Evolutionary conservation across 441 rosid species (phyloP).

Genomic region (Croton laevigatus): DNA sequence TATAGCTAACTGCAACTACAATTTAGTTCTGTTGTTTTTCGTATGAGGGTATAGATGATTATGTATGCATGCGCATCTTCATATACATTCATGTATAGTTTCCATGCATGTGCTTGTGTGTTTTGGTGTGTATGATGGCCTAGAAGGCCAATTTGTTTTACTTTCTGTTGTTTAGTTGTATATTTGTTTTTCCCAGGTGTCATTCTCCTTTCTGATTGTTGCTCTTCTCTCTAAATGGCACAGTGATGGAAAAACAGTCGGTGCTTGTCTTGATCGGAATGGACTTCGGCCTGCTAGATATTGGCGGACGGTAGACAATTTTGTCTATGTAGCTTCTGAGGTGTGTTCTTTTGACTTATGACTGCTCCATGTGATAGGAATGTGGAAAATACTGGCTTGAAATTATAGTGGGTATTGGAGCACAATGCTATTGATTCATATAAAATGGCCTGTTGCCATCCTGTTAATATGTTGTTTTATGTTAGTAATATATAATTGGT

Average conservation of each 20-base stretch:
- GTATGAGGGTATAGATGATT: neutral
- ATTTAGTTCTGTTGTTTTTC: too few relatives aligned
- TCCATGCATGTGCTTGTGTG: neutral
- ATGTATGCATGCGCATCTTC: neutral
- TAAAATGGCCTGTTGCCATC: neutral
- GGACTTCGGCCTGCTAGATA: constrained; percentile 99
- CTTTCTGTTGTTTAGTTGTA: constrained; percentile 21
- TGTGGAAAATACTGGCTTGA: constrained; percentile 10
- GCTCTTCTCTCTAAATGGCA: constrained; percentile 39
- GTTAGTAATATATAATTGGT: neutral
- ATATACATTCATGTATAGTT: neutral
- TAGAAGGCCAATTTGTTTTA: neutral
- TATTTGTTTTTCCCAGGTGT: constrained; percentile 26
- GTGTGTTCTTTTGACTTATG: constrained; percentile 43
- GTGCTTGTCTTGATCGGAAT: constrained; percentile 97
- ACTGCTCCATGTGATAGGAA: constrained; percentile 14
- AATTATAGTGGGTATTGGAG: constrained; percentile 3
- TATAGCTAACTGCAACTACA: too few relatives aligned
- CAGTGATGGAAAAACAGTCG: constrained; percentile 99
- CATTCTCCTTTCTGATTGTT: constrained; percentile 43
- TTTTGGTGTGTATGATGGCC: neutral
- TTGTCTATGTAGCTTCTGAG: constrained; percentile 99
- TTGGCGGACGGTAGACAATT: constrained; percentile 92
- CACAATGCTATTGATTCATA: neutral
- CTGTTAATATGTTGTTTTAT: neutral